Evolutionary conservation across 371 early-diverging fungal species (phyloP).

Genomic region (Syncephalastrum contaminatum): DNA sequence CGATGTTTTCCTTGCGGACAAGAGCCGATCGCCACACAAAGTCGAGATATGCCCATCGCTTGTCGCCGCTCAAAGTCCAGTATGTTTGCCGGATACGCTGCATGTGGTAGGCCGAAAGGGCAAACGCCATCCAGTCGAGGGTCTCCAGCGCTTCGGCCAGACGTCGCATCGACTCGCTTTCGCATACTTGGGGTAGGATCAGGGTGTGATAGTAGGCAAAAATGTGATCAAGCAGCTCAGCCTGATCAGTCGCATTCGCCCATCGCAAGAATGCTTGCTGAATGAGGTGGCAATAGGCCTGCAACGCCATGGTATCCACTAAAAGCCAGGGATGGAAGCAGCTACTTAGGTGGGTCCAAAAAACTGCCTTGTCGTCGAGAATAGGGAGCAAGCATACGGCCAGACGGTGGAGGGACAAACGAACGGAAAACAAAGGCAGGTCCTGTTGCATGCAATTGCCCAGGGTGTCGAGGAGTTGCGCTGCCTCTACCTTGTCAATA

Average conservation of each 20-base stretch:
- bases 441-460: too few relatives aligned
- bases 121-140: slow-evolving; percentile 7
- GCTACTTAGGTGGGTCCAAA: slow-evolving; percentile 5
- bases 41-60: slow-evolving; percentile 4
- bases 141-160: slow-evolving; percentile 1
- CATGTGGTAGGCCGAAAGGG: slow-evolving; percentile 1
- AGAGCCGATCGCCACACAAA: slow-evolving; percentile 6
- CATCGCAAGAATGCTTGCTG: not conserved
- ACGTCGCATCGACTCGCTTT: slow-evolving; percentile 3
- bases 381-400: too few relatives aligned
- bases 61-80: not conserved
- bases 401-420: too few relatives aligned
- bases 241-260: not conserved
- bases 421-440: too few relatives aligned
- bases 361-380: slow-evolving; percentile 1
- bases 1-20: not conserved
- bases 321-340: slow-evolving; percentile 8
- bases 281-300: slow-evolving; percentile 4
- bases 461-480: too few relatives aligned
- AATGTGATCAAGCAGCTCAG: slow-evolving; percentile 2
- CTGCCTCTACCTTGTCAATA: too few relatives aligned
- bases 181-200: not conserved
- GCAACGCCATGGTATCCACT: not conserved
- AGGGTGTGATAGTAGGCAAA: slow-evolving; percentile 11
- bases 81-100: slow-evolving; percentile 7